Base-by-base conservation (phyloP, 768 basidiomycete species). In the Lyophyllum decastes region DNA sequence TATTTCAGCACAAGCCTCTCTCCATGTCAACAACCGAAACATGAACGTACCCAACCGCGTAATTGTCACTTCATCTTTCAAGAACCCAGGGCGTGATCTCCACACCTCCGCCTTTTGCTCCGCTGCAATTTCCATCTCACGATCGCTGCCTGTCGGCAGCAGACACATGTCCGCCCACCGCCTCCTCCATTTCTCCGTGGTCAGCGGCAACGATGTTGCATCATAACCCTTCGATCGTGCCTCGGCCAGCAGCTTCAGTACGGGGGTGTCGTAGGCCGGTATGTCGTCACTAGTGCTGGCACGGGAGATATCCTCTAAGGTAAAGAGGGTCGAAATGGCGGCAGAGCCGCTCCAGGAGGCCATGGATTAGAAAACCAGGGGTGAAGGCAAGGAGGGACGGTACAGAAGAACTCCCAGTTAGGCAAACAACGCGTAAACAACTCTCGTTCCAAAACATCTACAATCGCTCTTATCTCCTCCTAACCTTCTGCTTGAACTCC, bases 101-200 rank as follows among this genome's bases (percentile, higher is more conserved):
- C 97, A 99, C 16, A 76, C 74, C 73, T 99, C 97, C 1, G 94
- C 93, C 34, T 76, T 79, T 67, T 76, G 78, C 66, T 89, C 86
- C 10, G 81, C 78, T 33, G 67, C 74, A 55, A 73, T 69, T 30
- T 76, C 70, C 38, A 66, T 72, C 45, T 73, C 70, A 59, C 81
- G 71, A 48, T 76, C 72, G 61, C 55, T 67, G n/a, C 76, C 74
- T 14, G 78, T 72, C 1, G 84, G 79, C 55, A 90, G 72, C 60
- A 94, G 76, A 73, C 97, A 99, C 84, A 98, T 93, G 53, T 85
- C 77, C 62, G 82, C 80, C 96, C 97, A 99, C 54, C 97, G 78
- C 61, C 84, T 79, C 65, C 84, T 86, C 97, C 97, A 99, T 46
- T 82, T 83, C 17, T 81, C 80, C 54, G 90, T 96, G 22, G 95